Conservation (phyloP, 208 protist genomes). For the Acanthamoeba rhysodes region DNA sequence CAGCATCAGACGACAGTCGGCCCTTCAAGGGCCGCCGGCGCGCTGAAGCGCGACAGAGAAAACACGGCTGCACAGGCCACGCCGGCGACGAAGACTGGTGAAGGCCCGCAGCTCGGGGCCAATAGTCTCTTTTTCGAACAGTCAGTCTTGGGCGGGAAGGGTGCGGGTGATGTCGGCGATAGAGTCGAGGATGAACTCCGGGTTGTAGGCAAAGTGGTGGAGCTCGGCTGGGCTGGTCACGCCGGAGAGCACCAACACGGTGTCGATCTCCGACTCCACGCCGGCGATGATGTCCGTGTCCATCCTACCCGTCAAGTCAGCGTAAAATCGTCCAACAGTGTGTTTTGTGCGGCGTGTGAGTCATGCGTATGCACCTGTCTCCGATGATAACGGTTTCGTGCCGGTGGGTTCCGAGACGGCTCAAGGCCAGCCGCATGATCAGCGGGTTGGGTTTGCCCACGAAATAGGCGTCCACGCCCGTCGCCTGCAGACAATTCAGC, state of each 20-base stretch:
- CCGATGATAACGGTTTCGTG: conserved; percentile 75
- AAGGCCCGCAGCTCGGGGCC: no score
- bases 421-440: conserved; percentile 77
- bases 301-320: conserved; percentile 27
- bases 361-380: neutral
- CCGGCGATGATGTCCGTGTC: conserved; percentile 81
- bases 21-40: neutral
- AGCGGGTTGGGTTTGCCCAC: conserved; percentile 78
- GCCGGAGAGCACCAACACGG: conserved; percentile 58
- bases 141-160: neutral
- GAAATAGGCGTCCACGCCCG: conserved; percentile 76
- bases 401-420: conserved; percentile 14
- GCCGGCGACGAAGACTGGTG: neutral
- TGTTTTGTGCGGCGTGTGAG: neutral
- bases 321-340: no score
- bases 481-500: neutral
- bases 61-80: neutral
- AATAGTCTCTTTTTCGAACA: no score
- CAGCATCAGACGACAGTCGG: no score
- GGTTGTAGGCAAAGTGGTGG: conserved; percentile 47
- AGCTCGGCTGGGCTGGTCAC: conserved; percentile 48
- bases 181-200: neutral
- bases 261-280: conserved; percentile 76
- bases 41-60: neutral
- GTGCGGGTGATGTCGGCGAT: conserved; percentile 22